phyloP scores from a whole-genome alignment of 192 early-diverging fungal genomes.

The Linnemannia elongata region DNA sequence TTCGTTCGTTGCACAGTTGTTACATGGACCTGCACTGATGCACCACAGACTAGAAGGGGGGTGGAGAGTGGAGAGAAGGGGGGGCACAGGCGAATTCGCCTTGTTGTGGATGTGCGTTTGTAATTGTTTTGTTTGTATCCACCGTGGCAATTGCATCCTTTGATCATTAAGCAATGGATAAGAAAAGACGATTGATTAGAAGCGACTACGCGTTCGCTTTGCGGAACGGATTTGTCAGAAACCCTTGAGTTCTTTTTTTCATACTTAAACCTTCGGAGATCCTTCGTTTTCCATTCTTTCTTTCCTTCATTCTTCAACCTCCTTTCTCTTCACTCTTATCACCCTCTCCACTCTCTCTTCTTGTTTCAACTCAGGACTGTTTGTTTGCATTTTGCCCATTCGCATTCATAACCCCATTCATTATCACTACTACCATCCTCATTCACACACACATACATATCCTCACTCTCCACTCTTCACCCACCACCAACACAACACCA shows the following conservation, averaged over 20 bases:
- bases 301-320: not conserved
- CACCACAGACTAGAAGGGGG: not conserved
- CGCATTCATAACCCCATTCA: not conserved
- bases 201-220: not conserved
- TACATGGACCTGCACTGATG: not conserved
- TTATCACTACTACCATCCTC: not conserved
- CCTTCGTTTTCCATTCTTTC: not conserved
- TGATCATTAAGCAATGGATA: not conserved
- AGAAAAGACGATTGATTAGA: not conserved
- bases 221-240: not conserved
- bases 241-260: not conserved
- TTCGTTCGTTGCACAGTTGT: not conserved
- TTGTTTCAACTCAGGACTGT: not conserved
- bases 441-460: not conserved
- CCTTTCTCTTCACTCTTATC: not conserved
- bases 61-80: not conserved
- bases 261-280: constrained; percentile 8
- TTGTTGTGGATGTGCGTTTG: not conserved
- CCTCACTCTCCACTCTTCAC: too few species aligned
- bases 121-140: not conserved
- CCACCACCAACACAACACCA: not conserved
- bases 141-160: not conserved
- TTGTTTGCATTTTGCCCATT: not conserved
- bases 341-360: constrained; percentile 4
- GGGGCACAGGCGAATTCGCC: not conserved